These are phyloP conservation scores for Trametopsis cervina DNA, from an alignment of 768 basidiomycete genomes.

Conservation along the genomic window DNA sequence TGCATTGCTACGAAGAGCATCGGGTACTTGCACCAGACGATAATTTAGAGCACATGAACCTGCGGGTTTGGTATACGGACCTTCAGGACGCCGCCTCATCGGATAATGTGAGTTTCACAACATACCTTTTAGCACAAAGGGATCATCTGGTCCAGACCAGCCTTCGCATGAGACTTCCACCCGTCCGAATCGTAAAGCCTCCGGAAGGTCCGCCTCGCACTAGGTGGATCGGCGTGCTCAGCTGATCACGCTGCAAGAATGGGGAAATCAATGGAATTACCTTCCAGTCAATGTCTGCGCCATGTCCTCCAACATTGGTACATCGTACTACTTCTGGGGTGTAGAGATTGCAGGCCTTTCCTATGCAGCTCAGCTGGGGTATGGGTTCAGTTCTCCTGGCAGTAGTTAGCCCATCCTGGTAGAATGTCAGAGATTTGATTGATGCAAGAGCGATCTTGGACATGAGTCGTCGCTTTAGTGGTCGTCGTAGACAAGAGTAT, in stretches of 20 bases:
- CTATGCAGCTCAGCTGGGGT: conserved; percentile 74
- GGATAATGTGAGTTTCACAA: too few relatives aligned
- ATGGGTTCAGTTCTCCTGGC: conserved; percentile 63
- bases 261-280: conserved; percentile 26
- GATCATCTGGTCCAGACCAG: conserved; percentile 77
- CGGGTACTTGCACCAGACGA: conserved; percentile 64
- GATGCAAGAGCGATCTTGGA: conserved; percentile 51
- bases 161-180: conserved; percentile 90
- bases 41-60: conserved; percentile 89
- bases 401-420: conserved; percentile 57
- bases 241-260: too few relatives aligned
- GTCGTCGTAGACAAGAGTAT: too few relatives aligned
- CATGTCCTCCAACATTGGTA: conserved; percentile 68
- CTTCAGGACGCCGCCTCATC: too few relatives aligned
- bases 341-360: conserved; percentile 69
- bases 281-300: conserved; percentile 88
- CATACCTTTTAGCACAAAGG: conserved; percentile 77
- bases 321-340: conserved; percentile 86
- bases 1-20: conserved; percentile 16
- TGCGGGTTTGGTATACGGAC: conserved; percentile 27
- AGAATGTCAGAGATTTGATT: conserved; percentile 75
- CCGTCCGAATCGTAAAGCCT: conserved; percentile 72
- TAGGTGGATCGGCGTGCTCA: conserved; percentile 22
- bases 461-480: too few relatives aligned
- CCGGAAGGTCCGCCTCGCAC: conserved; percentile 90